A percentile compares a stretch with the other conserved stretches of the same genome.
Evolutionary conservation across 768 basidiomycete species (phyloP).

Genomic region (Tulasnella sp.): DNA sequence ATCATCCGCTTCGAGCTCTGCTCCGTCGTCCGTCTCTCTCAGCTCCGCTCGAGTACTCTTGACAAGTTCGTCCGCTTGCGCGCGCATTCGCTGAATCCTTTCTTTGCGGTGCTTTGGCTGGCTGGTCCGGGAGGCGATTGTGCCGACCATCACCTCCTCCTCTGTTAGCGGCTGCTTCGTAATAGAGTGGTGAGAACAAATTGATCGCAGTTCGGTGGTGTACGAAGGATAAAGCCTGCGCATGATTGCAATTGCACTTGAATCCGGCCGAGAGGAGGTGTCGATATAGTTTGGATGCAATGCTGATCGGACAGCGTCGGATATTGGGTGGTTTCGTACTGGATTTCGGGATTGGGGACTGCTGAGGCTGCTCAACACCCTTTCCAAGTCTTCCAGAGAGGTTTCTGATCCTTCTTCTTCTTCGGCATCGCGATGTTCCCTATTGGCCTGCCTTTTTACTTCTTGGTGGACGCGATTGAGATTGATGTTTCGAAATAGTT

Average conservation of each 20-base stretch:
- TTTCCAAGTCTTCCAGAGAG: not conserved
- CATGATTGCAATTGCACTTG: not conserved
- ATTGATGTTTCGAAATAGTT: constrained; percentile 63
- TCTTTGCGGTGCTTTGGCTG: constrained; percentile 60
- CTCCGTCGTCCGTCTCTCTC: constrained; percentile 29
- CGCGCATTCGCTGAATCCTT: constrained; percentile 58
- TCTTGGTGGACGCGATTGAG: constrained; percentile 46
- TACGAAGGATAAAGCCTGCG: constrained; percentile 43
- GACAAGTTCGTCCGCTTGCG: constrained; percentile 59
- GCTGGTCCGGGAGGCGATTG: constrained; percentile 64
- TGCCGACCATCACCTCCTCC: constrained; percentile 67
- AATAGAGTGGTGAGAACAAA: constrained; percentile 53
- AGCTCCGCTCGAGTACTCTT: constrained; percentile 55
- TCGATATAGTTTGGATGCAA: constrained; percentile 20
- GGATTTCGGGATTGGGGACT: not conserved
- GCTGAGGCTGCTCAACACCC: not conserved
- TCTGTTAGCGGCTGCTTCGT: constrained; percentile 51
- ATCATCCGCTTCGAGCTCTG: constrained; percentile 40
- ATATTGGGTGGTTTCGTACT: constrained; percentile 1
- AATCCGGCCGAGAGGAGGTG: not conserved
- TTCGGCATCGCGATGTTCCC: constrained; percentile 1
- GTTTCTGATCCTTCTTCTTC: not conserved
- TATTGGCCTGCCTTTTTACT: constrained; percentile 18
- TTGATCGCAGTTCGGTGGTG: constrained; percentile 51
- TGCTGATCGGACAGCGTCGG: not conserved